phyloP scores from a whole-genome alignment of 2,329 filamentous ascomycete species.

The Talaromyces sp. region DNA sequence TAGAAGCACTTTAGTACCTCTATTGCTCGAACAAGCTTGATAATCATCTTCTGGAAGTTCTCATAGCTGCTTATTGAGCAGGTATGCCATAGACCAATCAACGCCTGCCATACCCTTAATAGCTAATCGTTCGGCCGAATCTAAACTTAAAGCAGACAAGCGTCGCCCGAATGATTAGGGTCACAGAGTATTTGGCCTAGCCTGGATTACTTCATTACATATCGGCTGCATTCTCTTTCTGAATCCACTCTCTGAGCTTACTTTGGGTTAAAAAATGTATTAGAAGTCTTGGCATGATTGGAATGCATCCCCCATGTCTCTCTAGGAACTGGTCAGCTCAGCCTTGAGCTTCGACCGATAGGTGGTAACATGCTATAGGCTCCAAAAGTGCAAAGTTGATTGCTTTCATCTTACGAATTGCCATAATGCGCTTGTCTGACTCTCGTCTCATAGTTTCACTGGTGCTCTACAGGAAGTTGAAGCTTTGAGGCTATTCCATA shows the following conservation, averaged over 20 bases:
- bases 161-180: not conserved
- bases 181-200: not conserved
- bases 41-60: conserved; percentile 1
- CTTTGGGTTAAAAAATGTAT: too few relatives aligned
- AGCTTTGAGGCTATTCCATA: not conserved
- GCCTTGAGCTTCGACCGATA: not conserved
- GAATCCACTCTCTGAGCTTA: not conserved
- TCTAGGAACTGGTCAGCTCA: not conserved
- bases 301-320: too few relatives aligned
- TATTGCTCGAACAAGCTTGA: conserved; percentile 3
- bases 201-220: not conserved
- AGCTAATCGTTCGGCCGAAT: not conserved
- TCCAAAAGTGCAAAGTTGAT: not conserved
- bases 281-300: too few relatives aligned
- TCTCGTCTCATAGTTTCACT: not conserved
- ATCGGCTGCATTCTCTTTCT: not conserved
- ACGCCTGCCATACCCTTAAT: not conserved
- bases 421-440: not conserved
- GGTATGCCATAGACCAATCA: not conserved
- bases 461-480: not conserved
- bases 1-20: not conserved
- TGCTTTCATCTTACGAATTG: not conserved
- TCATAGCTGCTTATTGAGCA: conserved; percentile 9
- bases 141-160: not conserved
- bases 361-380: too few relatives aligned